phyloP scores from a whole-genome alignment of 1,284 basidiomycete genomes.

The Vanrija pseudolonga region DNA sequence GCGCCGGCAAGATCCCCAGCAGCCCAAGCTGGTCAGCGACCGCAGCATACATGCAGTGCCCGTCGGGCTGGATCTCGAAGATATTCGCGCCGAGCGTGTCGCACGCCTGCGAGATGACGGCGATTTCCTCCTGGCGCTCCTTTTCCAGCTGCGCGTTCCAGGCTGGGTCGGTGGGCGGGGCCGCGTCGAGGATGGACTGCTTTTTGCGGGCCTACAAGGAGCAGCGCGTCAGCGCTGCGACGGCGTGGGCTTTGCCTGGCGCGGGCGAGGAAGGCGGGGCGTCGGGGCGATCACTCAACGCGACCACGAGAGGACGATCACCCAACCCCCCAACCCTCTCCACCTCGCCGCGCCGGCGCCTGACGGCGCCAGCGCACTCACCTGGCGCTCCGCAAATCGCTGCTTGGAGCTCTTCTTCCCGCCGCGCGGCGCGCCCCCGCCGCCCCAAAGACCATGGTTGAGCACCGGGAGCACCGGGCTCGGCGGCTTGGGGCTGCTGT shows the following conservation, averaged over 20 bases:
- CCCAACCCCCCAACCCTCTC: no score
- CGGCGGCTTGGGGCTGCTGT: no score
- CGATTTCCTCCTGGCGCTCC: slow-evolving; percentile 69
- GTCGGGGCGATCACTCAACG: not conserved
- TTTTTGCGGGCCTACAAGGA: slow-evolving; percentile 76
- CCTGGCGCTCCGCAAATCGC: slow-evolving; percentile 75
- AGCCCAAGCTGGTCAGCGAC: slow-evolving; percentile 69
- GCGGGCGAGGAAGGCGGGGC: not conserved
- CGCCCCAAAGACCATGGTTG: not conserved
- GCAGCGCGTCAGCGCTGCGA: not conserved
- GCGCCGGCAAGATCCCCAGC: slow-evolving; percentile 34
- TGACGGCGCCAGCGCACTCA: slow-evolving; percentile 38
- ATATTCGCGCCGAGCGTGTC: slow-evolving; percentile 64
- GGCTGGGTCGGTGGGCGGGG: slow-evolving; percentile 60
- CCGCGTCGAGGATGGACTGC: slow-evolving; percentile 61
- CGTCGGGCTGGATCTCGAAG: slow-evolving; percentile 86
- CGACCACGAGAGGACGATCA: not conserved
- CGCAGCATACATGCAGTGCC: slow-evolving; percentile 91
- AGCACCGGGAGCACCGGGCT: no score
- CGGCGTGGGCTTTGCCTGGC: not conserved
- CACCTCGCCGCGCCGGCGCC: no score
- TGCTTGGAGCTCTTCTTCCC: slow-evolving; percentile 62
- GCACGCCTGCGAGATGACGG: slow-evolving; percentile 65
- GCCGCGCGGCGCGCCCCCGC: slow-evolving; percentile 2
- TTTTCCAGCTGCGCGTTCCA: slow-evolving; percentile 63